Evolutionary conservation across 176 grass and related monocot genomes (phyloP).

Genomic region (Cenchrus fungigraminus): DNA sequence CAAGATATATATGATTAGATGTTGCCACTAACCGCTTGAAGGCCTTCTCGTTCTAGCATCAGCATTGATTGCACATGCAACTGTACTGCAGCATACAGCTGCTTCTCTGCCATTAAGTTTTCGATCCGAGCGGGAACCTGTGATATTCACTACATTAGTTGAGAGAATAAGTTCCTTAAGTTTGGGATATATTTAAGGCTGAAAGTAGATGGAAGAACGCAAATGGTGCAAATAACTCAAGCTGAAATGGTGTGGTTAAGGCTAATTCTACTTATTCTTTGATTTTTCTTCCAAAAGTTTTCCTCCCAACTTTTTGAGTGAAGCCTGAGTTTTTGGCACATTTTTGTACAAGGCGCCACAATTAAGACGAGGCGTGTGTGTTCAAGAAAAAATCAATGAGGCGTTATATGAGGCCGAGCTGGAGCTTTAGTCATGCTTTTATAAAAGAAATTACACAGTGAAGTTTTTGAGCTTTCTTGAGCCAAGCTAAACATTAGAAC

Average conservation of each 20-base stretch:
- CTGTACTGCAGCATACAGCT: slow-evolving; percentile 95
- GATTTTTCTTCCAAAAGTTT: not conserved
- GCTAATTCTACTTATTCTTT: not conserved
- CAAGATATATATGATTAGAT: not conserved
- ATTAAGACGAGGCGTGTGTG: not conserved
- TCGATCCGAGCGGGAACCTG: slow-evolving; percentile 97
- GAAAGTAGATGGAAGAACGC: not conserved
- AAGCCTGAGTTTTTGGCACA: not conserved
- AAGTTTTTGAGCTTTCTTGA: not conserved
- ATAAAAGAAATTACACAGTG: not conserved
- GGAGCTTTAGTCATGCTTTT: not conserved
- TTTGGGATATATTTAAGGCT: slow-evolving; percentile 28
- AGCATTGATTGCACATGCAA: slow-evolving; percentile 93
- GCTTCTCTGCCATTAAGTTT: slow-evolving; percentile 84
- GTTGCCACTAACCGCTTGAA: slow-evolving; percentile 85
- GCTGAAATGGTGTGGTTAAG: not conserved
- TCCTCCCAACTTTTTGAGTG: not conserved
- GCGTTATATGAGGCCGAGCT: not conserved
- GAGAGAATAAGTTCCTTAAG: slow-evolving; percentile 11
- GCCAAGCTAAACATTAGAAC: not conserved
- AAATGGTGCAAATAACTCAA: not conserved
- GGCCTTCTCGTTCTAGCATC: slow-evolving; percentile 94
- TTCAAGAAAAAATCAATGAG: not conserved
- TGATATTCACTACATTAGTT: slow-evolving; percentile 35
- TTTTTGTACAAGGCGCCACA: not conserved